A percentile compares a stretch with the other conserved stretches of the same genome.
Evolutionary conservation across 495 filamentous ascomycete species (phyloP).

Genomic region (Podospora comata): DNA sequence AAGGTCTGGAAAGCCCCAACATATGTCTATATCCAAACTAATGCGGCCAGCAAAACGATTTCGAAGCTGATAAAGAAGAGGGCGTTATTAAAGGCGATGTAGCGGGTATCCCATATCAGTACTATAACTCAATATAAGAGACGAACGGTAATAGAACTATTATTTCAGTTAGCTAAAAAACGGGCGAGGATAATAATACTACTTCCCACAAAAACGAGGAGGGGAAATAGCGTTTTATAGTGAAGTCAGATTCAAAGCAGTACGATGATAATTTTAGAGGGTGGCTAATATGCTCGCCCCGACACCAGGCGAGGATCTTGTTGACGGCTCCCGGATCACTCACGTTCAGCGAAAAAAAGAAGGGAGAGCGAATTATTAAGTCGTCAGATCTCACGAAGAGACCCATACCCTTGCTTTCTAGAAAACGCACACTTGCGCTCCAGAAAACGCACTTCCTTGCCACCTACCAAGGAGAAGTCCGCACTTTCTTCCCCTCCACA

Average conservation of each 20-base stretch:
- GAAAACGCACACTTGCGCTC: too few relatives aligned
- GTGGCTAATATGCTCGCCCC: too few relatives aligned
- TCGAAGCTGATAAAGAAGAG: background rate
- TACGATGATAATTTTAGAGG: too few relatives aligned
- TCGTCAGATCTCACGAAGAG: too few relatives aligned
- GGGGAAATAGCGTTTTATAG: background rate
- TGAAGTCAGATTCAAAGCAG: background rate
- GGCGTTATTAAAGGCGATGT: background rate
- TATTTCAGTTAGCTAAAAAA: background rate
- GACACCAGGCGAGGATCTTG: too few relatives aligned
- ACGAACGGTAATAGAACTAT: conserved; percentile 4
- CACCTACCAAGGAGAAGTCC: too few relatives aligned
- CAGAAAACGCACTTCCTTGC: too few relatives aligned
- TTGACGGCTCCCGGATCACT: too few relatives aligned
- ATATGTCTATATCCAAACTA: background rate
- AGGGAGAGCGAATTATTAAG: too few relatives aligned
- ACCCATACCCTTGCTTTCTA: too few relatives aligned
- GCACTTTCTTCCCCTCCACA: too few relatives aligned
- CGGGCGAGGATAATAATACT: background rate
- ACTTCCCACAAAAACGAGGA: conserved; percentile 1
- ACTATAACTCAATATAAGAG: background rate
- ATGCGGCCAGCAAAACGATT: background rate
- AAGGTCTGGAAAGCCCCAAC: background rate
- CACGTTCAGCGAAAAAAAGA: too few relatives aligned
- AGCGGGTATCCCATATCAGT: background rate